phyloP scores from a whole-genome alignment of 495 filamentous ascomycete genomes.

The Oidiodendron maius region DNA sequence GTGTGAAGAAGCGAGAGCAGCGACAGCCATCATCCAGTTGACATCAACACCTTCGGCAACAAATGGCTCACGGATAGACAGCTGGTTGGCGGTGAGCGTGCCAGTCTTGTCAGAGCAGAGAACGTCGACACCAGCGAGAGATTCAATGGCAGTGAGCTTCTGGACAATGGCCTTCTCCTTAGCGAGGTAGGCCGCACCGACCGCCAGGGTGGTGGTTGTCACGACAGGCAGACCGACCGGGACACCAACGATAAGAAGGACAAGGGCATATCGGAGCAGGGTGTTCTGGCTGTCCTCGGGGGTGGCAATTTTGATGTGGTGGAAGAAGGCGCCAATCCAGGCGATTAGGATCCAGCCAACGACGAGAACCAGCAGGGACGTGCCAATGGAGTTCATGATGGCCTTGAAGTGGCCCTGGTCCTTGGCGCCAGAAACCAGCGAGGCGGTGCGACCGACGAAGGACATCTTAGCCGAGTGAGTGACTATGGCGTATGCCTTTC shows the following conservation, averaged over 20 bases:
- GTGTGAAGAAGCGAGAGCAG: slow-evolving; percentile 68
- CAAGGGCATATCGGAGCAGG: slow-evolving; percentile 60
- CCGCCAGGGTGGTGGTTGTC: slow-evolving; percentile 68
- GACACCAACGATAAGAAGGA: slow-evolving; percentile 67
- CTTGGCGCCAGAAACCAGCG: slow-evolving; percentile 63
- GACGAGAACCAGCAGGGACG: slow-evolving; percentile 60
- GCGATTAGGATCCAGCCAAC: slow-evolving; percentile 65
- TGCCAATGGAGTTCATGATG: slow-evolving; percentile 76
- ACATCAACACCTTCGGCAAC: slow-evolving; percentile 69
- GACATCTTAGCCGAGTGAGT: slow-evolving; percentile 58
- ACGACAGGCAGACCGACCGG: slow-evolving; percentile 73
- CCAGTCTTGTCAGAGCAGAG: slow-evolving; percentile 71
- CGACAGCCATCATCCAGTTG: slow-evolving; percentile 77
- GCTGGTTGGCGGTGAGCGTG: slow-evolving; percentile 67
- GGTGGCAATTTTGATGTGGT: slow-evolving; percentile 60
- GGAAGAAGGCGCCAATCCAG: slow-evolving; percentile 76
- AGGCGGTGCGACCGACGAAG: slow-evolving; percentile 68
- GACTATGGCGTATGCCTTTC: slow-evolving; percentile 64
- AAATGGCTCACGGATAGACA: slow-evolving; percentile 69
- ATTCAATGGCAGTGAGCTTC: slow-evolving; percentile 72
- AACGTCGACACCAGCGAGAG: slow-evolving; percentile 66
- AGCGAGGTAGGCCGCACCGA: slow-evolving; percentile 69
- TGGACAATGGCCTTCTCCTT: slow-evolving; percentile 73
- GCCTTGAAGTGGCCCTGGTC: slow-evolving; percentile 76
- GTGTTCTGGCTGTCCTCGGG: slow-evolving; percentile 46